Evolutionary conservation across 176 grass and related monocot genomes (phyloP).

Genomic region (Triticum turgidum): DNA sequence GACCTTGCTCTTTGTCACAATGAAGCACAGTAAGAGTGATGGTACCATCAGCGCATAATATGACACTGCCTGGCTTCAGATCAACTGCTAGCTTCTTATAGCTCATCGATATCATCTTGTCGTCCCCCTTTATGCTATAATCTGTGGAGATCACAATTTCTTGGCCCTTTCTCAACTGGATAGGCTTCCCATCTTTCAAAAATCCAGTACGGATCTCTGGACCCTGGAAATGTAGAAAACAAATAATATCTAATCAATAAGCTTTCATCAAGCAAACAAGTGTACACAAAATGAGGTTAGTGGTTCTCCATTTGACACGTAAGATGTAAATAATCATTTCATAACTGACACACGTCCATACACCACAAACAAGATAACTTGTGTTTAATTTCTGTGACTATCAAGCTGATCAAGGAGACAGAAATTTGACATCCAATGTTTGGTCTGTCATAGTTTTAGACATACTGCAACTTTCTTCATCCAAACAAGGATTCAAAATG

Average conservation of each 20-base stretch:
- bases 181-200: slow-evolving; percentile 76
- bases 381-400: background rate
- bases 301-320: background rate
- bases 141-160: slow-evolving; percentile 74
- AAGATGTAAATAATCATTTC: background rate
- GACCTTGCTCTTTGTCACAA: slow-evolving; percentile 51
- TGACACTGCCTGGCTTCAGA: slow-evolving; percentile 64
- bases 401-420: background rate
- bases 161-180: slow-evolving; percentile 68
- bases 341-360: background rate
- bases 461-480: background rate
- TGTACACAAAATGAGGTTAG: background rate
- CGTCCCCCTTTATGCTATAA: slow-evolving; percentile 70
- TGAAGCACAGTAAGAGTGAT: slow-evolving; percentile 68
- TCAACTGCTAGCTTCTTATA: slow-evolving; percentile 82
- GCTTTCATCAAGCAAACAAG: background rate
- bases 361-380: background rate
- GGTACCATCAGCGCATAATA: slow-evolving; percentile 75
- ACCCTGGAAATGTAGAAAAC: slow-evolving; percentile 40
- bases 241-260: slow-evolving; percentile 12
- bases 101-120: slow-evolving; percentile 75
- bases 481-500: background rate
- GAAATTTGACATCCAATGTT: background rate
- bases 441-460: background rate
- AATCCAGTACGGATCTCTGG: slow-evolving; percentile 85